Evolutionary conservation across 2,329 filamentous ascomycete genomes (phyloP).

Genomic region (Colletotrichum eleusines): DNA sequence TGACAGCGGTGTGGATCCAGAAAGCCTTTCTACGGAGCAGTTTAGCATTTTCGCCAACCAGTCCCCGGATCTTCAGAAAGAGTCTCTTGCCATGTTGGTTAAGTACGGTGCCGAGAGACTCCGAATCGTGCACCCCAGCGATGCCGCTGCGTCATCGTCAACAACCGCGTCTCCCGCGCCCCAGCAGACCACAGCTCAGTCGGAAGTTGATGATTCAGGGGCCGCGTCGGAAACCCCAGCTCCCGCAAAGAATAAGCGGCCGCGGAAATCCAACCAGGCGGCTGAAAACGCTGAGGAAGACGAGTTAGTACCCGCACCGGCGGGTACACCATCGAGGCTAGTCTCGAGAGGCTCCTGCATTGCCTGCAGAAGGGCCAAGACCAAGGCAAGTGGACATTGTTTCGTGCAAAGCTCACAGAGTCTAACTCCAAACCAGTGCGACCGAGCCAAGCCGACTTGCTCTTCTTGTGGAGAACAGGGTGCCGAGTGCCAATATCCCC

Average conservation of each 20-base stretch:
- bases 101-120: conserved; percentile 69
- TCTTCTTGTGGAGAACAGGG: conserved; percentile 51
- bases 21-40: conserved; percentile 65
- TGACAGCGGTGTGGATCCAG: conserved; percentile 62
- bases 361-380: conserved; percentile 52
- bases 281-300: conserved; percentile 2
- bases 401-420: background rate
- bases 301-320: conserved; percentile 14
- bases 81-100: conserved; percentile 67
- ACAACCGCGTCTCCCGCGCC: conserved; percentile 45
- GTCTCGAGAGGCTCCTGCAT: conserved; percentile 52
- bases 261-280: conserved; percentile 34
- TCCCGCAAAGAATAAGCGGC: conserved; percentile 37
- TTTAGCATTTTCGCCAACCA: conserved; percentile 72
- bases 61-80: conserved; percentile 65
- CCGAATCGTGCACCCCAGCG: conserved; percentile 66
- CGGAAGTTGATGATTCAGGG: conserved; percentile 39
- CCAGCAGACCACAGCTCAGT: conserved; percentile 34
- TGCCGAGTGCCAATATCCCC: conserved; percentile 55
- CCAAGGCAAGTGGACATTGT: conserved; percentile 51
- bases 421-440: conserved; percentile 53
- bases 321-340: conserved; percentile 25
- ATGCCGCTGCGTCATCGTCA: conserved; percentile 48
- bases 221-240: conserved; percentile 19
- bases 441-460: conserved; percentile 56